A percentile compares a stretch with the other conserved stretches of the same genome.
phyloP scores from a whole-genome alignment of 2,329 filamentous ascomycete genomes.

The Furcasterigmium furcatum region DNA sequence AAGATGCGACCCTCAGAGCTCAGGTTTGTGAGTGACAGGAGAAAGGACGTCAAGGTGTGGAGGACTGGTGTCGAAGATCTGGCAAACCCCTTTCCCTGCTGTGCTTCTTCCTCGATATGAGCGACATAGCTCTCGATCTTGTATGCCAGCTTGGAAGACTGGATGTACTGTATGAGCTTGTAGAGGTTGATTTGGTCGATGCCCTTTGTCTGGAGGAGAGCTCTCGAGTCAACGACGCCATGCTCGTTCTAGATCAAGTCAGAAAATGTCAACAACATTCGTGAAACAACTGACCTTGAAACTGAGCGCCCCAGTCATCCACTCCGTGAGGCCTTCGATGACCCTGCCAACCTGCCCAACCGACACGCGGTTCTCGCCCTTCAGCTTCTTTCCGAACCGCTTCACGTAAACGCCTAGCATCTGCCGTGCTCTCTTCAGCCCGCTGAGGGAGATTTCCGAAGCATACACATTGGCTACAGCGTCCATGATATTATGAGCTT shows the following conservation, averaged over 20 bases:
- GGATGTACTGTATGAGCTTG: constrained; percentile 82
- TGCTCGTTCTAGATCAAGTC: constrained; percentile 42
- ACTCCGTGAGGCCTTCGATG: constrained; percentile 72
- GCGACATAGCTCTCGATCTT: constrained; percentile 89
- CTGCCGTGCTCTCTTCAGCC: constrained; percentile 68
- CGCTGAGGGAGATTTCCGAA: constrained; percentile 67
- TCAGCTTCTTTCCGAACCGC: constrained; percentile 83
- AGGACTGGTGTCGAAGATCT: constrained; percentile 48
- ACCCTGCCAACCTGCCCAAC: constrained; percentile 83
- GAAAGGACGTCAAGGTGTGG: constrained; percentile 57
- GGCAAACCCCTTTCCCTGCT: constrained; percentile 12
- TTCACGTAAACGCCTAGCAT: constrained; percentile 82
- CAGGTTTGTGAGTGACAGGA: constrained; percentile 82
- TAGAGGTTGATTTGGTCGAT: constrained; percentile 95
- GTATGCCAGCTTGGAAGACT: constrained; percentile 86
- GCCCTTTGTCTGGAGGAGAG: constrained; percentile 76
- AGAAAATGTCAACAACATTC: constrained; percentile 7
- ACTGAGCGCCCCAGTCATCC: constrained; percentile 55
- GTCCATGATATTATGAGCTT: constrained; percentile 97
- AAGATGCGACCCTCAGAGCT: constrained; percentile 68
- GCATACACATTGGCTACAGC: constrained; percentile 87
- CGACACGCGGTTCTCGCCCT: constrained; percentile 88
- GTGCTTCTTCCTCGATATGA: constrained; percentile 50
- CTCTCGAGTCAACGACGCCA: constrained; percentile 66
- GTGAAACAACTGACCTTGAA: constrained; percentile 35